Evolutionary conservation across 1,284 basidiomycete genomes (phyloP).

Genomic region (Cryptococcus maquisensis): DNA sequence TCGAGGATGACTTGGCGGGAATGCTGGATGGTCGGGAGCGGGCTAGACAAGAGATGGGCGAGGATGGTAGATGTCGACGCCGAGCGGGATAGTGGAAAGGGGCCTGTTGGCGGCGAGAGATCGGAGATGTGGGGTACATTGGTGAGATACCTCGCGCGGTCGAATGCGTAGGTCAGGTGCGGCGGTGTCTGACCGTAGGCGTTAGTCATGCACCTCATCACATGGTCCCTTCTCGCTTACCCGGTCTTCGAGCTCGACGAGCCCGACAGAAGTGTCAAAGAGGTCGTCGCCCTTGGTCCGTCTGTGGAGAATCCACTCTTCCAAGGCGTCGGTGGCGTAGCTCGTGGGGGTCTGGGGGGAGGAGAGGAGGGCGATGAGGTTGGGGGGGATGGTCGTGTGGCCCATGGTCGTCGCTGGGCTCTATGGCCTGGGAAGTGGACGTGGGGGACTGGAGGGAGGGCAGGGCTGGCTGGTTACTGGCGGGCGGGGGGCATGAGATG

Average conservation of each 20-base stretch:
- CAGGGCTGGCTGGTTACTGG: too few species aligned
- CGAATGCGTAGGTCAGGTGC: slow-evolving; percentile 32
- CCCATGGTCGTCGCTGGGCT: slow-evolving; percentile 5
- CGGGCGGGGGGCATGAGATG: too few species aligned
- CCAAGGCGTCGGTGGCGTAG: slow-evolving; percentile 30
- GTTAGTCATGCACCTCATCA: not conserved
- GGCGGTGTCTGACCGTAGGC: slow-evolving; percentile 28
- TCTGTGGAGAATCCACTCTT: slow-evolving; percentile 42
- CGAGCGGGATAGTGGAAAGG: slow-evolving; percentile 35
- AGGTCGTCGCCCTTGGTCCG: slow-evolving; percentile 41
- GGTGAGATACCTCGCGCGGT: slow-evolving; percentile 40
- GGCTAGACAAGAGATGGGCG: slow-evolving; percentile 33
- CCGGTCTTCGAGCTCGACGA: slow-evolving; percentile 36
- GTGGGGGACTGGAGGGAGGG: too few species aligned
- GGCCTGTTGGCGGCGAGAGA: slow-evolving; percentile 36
- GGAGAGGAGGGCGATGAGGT: slow-evolving; percentile 12
- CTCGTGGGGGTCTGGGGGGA: slow-evolving; percentile 8
- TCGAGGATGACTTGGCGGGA: slow-evolving; percentile 47
- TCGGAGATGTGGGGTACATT: slow-evolving; percentile 44
- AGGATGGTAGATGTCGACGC: slow-evolving; percentile 34
- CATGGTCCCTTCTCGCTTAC: slow-evolving; percentile 16
- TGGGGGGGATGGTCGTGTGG: slow-evolving; percentile 10
- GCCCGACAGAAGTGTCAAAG: slow-evolving; percentile 35
- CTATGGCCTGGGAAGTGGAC: too few species aligned
- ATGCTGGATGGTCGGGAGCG: slow-evolving; percentile 36